Evolutionary conservation across 345 rosid species (phyloP).

Genomic region (Mercurialis annua): DNA sequence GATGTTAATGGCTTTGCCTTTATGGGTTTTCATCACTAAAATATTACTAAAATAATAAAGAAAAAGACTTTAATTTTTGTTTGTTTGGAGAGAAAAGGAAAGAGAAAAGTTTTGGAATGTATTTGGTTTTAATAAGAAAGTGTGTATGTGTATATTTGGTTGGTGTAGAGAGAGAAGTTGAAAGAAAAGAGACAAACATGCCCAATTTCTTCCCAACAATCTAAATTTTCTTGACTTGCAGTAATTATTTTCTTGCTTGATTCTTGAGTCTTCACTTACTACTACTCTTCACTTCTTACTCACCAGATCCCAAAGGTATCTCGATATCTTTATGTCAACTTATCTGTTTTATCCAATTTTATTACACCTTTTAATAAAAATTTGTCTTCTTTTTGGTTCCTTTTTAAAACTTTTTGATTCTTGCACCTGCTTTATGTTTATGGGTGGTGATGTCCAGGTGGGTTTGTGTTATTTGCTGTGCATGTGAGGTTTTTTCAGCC

Average conservation of each 20-base stretch:
- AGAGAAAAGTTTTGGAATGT: neutral
- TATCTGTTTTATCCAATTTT: neutral
- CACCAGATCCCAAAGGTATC: conserved; percentile 33
- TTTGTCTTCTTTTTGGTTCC: conserved; percentile 2
- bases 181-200: conserved; percentile 53
- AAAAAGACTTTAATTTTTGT: conserved; percentile 3
- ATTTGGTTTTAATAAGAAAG: no score
- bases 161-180: conserved; percentile 25
- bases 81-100: neutral
- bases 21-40: conserved; percentile 10
- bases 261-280: no score
- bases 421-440: conserved; percentile 1
- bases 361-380: neutral
- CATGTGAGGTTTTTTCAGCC: conserved; percentile 21
- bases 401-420: neutral
- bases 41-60: neutral
- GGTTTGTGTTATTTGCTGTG: conserved; percentile 25
- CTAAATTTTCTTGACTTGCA: conserved; percentile 20
- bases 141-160: neutral
- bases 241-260: no score
- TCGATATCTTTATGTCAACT: neutral
- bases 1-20: neutral
- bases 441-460: conserved; percentile 12
- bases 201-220: conserved; percentile 43
- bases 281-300: conserved; percentile 6